Evolutionary conservation across 164 flowering plant species (phyloP), one percentile per base, ranked within the genome.

Genomic region (Hamamelis virginiana): DNA sequence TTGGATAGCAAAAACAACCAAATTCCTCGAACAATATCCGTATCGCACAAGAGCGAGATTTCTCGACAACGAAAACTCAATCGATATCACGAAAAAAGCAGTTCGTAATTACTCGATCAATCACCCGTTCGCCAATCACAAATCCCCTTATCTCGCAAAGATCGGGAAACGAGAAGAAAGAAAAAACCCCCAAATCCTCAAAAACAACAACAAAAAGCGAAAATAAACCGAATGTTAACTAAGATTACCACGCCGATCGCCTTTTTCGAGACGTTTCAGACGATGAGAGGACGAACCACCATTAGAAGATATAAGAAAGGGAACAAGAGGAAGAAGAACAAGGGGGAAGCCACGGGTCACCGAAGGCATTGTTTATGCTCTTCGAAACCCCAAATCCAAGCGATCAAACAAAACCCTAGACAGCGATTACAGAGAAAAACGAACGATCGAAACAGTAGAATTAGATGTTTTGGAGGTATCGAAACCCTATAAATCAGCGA

Each of bases 201-300:
- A 69, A 65, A 46, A 22, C 53, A 14, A 66, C 48, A 38, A 59
- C 44, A 68, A 19, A 43, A 55, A 1, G 12, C 62, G 27, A 45
- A 52, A 41, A 33, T 64, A 61, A 66, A 72, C 38, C 76, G 25
- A 76, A 77, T 43, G 86, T 94, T 77, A 90, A 82, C 97, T 94
- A 78, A 88, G 85, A 89, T 88, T 91, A 87, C 92, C 88, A 83
- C 94, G 93, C 81, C 94, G 83, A 89, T 87, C 90, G 74, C 91
- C 71, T 73, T 91, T 94, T 51, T 90, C 83, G 22, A 94, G 86
- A 63, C 72, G 85, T 85, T 94, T 90, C 75, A 88, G 81, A 82
- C 94, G 98, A 84, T 88, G 89, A 60, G 86, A 84, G 66, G 79
- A 83, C n/a, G 83, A 89, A 45, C 87, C 81, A 26, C 75, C 80